phyloP scores from a whole-genome alignment of 179 eudicot species.

The Monotropa hypopitys region DNA sequence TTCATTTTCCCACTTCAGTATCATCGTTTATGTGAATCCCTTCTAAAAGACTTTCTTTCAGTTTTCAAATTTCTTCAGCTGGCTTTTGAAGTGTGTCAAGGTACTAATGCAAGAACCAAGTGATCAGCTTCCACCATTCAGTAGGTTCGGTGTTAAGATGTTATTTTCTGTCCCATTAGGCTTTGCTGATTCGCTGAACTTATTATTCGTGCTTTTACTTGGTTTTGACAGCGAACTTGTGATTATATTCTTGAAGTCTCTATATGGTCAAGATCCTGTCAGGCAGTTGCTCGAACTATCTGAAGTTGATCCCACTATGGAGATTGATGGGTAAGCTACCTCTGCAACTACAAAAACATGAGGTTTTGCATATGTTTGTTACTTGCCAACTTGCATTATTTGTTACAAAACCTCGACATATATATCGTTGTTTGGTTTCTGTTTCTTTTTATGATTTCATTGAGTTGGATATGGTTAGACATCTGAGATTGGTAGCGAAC shows the following conservation, averaged over 20 bases:
- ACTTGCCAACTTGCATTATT: background rate
- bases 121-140: conserved; percentile 69
- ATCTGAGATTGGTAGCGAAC: background rate
- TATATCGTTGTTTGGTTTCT: background rate
- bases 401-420: background rate
- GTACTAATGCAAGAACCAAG: conserved; percentile 86
- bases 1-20: background rate
- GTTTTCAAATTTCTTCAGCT: conserved; percentile 87
- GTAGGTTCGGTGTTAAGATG: conserved; percentile 40
- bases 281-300: conserved; percentile 59
- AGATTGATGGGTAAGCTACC: conserved; percentile 64
- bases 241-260: conserved; percentile 72
- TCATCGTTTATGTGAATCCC: background rate
- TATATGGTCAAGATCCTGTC: conserved; percentile 87
- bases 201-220: background rate
- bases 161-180: background rate
- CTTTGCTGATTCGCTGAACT: background rate
- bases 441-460: background rate
- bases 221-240: conserved; percentile 73
- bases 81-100: conserved; percentile 77
- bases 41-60: conserved; percentile 20
- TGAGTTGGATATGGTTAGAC: background rate
- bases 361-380: background rate
- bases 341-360: background rate
- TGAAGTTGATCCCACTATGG: conserved; percentile 37